Percentiles rank a stretch among this genome's conserved stretches.
Evolutionary conservation across 2,329 filamentous ascomycete genomes (phyloP).

Genomic region (Aspergillus awamori): DNA sequence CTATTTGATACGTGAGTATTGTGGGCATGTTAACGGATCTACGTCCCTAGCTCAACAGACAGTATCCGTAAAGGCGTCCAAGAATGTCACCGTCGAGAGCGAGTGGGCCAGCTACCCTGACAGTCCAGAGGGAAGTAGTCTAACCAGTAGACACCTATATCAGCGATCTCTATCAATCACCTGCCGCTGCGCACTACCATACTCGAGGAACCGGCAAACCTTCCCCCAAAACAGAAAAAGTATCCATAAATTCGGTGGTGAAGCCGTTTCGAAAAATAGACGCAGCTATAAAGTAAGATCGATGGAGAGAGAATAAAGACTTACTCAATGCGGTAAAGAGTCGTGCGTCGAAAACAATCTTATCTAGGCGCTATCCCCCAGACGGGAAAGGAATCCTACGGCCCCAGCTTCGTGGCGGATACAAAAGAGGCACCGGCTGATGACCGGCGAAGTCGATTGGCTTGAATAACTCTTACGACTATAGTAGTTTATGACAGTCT

Average conservation of each 20-base stretch:
- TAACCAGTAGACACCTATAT: not conserved
- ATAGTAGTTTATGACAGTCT: too few species aligned
- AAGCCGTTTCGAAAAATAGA: not conserved
- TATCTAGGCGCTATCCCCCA: slow-evolving; percentile 10
- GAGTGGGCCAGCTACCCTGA: not conserved
- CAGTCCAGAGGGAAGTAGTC: too few species aligned
- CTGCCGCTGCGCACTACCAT: not conserved
- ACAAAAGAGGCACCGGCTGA: slow-evolving; percentile 3
- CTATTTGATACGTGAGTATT: not conserved
- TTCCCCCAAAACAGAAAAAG: not conserved
- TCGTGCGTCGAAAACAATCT: slow-evolving; percentile 1
- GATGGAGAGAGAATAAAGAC: not conserved
- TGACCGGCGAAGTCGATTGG: not conserved
- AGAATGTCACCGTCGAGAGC: not conserved
- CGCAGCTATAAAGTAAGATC: not conserved
- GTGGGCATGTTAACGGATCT: not conserved
- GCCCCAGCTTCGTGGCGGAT: slow-evolving; percentile 9
- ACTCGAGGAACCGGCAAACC: not conserved
- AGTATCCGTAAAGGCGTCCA: too few species aligned
- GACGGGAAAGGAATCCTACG: slow-evolving; percentile 7
- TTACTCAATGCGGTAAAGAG: slow-evolving; percentile 4
- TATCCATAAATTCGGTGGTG: not conserved
- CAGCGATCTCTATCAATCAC: not conserved
- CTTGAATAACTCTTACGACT: not conserved
- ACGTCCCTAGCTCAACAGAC: not conserved